These are phyloP conservation scores for Pichia terricola DNA, from an alignment of 1,139 yeast species.

Conservation along the genomic window DNA sequence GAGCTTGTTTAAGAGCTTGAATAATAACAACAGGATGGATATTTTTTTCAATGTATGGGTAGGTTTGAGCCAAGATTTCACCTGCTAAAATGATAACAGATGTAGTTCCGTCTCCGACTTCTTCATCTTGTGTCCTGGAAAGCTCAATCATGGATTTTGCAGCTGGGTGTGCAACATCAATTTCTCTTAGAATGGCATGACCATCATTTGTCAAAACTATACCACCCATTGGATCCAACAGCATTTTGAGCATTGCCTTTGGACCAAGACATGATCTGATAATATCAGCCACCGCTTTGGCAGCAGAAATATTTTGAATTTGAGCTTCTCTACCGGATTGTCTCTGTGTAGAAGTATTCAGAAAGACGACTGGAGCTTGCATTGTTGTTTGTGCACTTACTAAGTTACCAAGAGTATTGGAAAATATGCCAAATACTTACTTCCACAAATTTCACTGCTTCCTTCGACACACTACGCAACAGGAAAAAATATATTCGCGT, in stretches of 20 bases:
- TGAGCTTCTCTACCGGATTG: slow-evolving; percentile 98
- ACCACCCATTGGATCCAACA: slow-evolving; percentile 98
- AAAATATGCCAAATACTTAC: no score
- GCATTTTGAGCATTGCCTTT: slow-evolving; percentile 97
- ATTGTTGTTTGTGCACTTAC: slow-evolving; percentile 21
- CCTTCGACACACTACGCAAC: no score
- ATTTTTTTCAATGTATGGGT: slow-evolving; percentile 86
- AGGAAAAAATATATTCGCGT: no score
- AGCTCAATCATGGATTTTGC: slow-evolving; percentile 98
- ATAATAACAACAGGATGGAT: slow-evolving; percentile 96
- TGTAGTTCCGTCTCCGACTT: slow-evolving; percentile 98
- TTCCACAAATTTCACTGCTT: no score
- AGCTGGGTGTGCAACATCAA: slow-evolving; percentile 93
- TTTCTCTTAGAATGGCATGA: slow-evolving; percentile 83
- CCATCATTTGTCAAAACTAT: slow-evolving; percentile 97
- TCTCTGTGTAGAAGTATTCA: slow-evolving; percentile 84
- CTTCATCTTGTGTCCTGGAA: slow-evolving; percentile 97
- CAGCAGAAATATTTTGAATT: slow-evolving; percentile 93
- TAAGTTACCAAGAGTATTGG: not conserved
- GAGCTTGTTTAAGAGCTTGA: slow-evolving; percentile 86
- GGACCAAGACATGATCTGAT: slow-evolving; percentile 99
- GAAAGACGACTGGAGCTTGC: slow-evolving; percentile 71
- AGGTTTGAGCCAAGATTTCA: slow-evolving; percentile 90
- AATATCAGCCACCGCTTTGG: slow-evolving; percentile 96
- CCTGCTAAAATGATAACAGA: slow-evolving; percentile 94